Percentiles rank a stretch among this genome's conserved stretches.
Evolutionary conservation across 345 rosid species (phyloP).

Genomic region (Eucalyptus sideroxylon): DNA sequence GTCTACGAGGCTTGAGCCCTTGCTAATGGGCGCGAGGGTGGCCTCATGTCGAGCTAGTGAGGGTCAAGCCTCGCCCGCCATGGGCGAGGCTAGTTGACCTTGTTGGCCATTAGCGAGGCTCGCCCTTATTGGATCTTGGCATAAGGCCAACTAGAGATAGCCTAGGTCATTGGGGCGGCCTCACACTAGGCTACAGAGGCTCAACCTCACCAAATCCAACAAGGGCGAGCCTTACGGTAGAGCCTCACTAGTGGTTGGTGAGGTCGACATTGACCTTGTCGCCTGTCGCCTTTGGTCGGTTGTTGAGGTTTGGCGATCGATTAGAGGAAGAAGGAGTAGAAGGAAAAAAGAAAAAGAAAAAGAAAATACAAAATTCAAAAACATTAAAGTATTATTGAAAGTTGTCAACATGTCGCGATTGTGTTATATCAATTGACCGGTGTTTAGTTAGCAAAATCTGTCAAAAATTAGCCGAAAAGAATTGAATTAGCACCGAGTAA

Average conservation of each 20-base stretch:
- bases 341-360: no score
- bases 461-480: accelerated
- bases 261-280: accelerated
- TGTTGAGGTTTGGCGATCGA: accelerated
- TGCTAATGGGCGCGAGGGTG: accelerated
- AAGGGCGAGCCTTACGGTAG: no score
- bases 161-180: accelerated
- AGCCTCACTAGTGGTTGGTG: accelerated
- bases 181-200: accelerated
- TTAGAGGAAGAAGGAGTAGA: no score
- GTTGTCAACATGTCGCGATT: accelerated
- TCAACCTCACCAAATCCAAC: accelerated
- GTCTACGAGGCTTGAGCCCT: accelerated
- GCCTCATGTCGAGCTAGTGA: accelerated
- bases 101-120: accelerated
- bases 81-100: no score
- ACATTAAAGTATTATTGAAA: no score
- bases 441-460: accelerated
- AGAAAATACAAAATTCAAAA: accelerated
- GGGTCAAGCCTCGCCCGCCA: no score
- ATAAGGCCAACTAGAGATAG: accelerated
- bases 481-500: accelerated
- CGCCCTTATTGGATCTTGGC: accelerated
- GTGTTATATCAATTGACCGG: accelerated
- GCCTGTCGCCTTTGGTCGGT: accelerated